Percentiles rank a stretch among this genome's conserved stretches.
Conservation (phyloP, 2,329 filamentous ascomycete genomes). For the Arthrinium phaeospermum region DNA sequence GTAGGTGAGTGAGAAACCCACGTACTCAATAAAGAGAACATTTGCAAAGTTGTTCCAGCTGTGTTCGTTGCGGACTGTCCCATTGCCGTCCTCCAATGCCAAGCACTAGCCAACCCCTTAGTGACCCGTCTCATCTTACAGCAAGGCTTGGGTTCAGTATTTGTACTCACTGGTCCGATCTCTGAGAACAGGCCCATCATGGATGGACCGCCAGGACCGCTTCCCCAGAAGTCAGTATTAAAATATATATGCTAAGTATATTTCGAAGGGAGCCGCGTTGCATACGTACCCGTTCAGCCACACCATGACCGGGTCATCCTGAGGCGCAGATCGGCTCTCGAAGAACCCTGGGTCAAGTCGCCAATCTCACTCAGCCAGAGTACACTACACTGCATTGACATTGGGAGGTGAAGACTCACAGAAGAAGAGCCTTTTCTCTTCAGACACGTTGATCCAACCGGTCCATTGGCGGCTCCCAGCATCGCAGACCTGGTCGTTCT, state of each 20-base stretch:
- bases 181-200: conserved; percentile 29
- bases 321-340: conserved; percentile 23
- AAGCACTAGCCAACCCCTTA: conserved; percentile 19
- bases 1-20: background rate
- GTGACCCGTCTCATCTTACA: background rate
- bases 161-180: conserved; percentile 24
- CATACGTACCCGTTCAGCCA: conserved; percentile 24
- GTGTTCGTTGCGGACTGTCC: conserved; percentile 25
- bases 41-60: conserved; percentile 31
- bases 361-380: background rate
- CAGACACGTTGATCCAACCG: conserved; percentile 25
- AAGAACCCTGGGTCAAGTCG: conserved; percentile 22
- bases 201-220: conserved; percentile 28
- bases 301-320: conserved; percentile 22
- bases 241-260: too few relatives aligned
- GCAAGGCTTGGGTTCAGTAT: background rate
- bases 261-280: background rate
- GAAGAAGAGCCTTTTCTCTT: conserved; percentile 25
- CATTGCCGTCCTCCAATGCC: conserved; percentile 22
- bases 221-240: background rate
- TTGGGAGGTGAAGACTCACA: conserved; percentile 12
- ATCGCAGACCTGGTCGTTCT: conserved; percentile 23
- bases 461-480: conserved; percentile 27
- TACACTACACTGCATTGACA: too few relatives aligned
- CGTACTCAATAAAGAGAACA: conserved; percentile 29